Evolutionary conservation across 2,329 filamentous ascomycete species (phyloP).

Genomic region (Nothopassalora personata): DNA sequence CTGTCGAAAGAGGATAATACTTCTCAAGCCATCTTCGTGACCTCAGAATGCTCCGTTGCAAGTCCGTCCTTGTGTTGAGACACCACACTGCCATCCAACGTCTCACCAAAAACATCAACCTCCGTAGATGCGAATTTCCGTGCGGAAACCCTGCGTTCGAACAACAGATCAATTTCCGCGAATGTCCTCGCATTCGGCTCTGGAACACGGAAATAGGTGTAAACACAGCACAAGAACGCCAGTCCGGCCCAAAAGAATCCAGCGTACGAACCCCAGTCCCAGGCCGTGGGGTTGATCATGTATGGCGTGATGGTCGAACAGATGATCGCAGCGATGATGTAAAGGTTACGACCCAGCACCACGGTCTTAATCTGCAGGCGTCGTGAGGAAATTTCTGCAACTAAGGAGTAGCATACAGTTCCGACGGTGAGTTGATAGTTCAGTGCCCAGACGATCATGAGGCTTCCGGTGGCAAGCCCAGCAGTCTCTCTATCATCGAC

Average conservation of each 20-base stretch:
- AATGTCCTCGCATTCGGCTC: conserved; percentile 77
- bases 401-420: conserved; percentile 83
- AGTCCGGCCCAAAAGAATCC: conserved; percentile 80
- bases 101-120: conserved; percentile 51
- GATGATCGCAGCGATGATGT: conserved; percentile 75
- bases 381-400: conserved; percentile 75
- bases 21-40: too few species aligned
- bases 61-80: too few species aligned
- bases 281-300: conserved; percentile 82
- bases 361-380: conserved; percentile 88
- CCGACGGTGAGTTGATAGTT: conserved; percentile 84
- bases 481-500: conserved; percentile 61
- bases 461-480: conserved; percentile 72
- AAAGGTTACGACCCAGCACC: conserved; percentile 69
- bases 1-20: too few species aligned
- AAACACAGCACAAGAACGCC: conserved; percentile 74
- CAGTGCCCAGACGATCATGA: conserved; percentile 79
- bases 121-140: conserved; percentile 62
- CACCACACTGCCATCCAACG: conserved; percentile 26
- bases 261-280: conserved; percentile 83
- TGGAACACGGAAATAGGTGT: conserved; percentile 73
- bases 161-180: conserved; percentile 79
- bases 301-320: conserved; percentile 80
- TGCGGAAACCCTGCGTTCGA: conserved; percentile 66
- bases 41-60: too few species aligned